These are phyloP conservation scores for Diaporthe sp. DNA, from an alignment of 2,329 filamentous ascomycete species.

Conservation along the genomic window DNA sequence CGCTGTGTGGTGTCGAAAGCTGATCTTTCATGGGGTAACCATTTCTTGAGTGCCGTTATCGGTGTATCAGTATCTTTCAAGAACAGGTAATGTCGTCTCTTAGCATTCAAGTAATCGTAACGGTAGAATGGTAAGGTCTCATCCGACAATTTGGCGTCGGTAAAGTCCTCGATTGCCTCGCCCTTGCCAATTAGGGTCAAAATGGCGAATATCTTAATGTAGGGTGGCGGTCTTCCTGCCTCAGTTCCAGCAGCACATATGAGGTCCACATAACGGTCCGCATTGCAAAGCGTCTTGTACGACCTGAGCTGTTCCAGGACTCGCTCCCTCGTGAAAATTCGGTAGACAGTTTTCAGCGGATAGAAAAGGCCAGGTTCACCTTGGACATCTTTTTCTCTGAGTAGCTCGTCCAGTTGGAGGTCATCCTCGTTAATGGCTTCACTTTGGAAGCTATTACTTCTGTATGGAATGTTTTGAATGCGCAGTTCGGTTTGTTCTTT, in stretches of 20 bases:
- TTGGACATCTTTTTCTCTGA: not conserved
- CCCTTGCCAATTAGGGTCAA: not conserved
- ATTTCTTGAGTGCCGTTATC: not conserved
- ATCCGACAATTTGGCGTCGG: not conserved
- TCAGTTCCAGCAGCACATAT: too few relatives aligned
- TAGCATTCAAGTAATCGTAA: not conserved
- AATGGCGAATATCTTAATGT: not conserved
- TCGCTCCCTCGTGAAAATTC: not conserved
- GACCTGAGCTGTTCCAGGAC: not conserved
- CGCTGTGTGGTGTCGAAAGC: not conserved
- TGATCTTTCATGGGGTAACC: fast-evolving
- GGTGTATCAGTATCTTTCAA: not conserved
- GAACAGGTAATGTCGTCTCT: not conserved
- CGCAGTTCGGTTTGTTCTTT: not conserved
- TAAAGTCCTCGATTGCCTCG: not conserved
- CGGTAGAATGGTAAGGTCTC: not conserved
- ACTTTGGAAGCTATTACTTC: not conserved
- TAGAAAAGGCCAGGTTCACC: not conserved
- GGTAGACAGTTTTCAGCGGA: not conserved
- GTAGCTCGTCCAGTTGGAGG: not conserved
- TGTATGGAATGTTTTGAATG: not conserved
- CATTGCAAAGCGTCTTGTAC: not conserved
- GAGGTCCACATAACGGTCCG: not conserved
- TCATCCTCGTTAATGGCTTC: not conserved
- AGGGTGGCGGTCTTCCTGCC: not conserved